Conservation (phyloP, 306 rosid genomes). For the Betula pendula region DNA sequence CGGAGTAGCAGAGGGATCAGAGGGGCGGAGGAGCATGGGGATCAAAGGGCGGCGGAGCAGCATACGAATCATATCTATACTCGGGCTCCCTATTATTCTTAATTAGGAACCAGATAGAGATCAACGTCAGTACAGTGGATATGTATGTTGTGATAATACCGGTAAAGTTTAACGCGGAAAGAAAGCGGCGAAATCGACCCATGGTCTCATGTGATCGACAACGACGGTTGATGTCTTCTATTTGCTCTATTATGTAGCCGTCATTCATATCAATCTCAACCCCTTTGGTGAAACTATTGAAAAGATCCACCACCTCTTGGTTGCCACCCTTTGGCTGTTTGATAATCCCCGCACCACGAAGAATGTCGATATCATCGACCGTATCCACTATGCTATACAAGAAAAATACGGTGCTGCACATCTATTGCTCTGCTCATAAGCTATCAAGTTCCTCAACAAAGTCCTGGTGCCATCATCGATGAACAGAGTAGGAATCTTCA, state of each 20-base stretch:
- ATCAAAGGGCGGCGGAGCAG: too few species aligned
- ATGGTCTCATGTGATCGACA: background rate
- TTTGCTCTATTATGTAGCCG: background rate
- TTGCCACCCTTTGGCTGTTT: slow-evolving; percentile 5
- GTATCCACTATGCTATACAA: slow-evolving; percentile 15
- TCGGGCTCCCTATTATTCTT: too few species aligned
- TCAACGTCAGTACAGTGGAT: too few species aligned
- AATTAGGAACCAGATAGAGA: too few species aligned
- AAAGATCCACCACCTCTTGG: background rate
- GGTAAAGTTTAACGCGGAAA: too few species aligned
- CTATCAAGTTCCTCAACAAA: slow-evolving; percentile 10
- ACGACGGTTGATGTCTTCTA: background rate
- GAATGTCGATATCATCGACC: background rate
- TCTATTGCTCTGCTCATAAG: background rate
- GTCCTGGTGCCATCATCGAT: background rate
- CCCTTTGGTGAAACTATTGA: background rate
- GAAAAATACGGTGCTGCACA: background rate
- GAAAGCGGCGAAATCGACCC: too few species aligned
- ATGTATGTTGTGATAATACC: too few species aligned
- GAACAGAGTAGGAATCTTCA: slow-evolving; percentile 3
- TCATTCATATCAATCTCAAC: slow-evolving; percentile 1
- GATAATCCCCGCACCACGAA: background rate
- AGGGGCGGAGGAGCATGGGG: too few species aligned
- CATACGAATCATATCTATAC: too few species aligned
- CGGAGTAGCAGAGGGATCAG: too few species aligned